Conservation (phyloP, 2,329 filamentous ascomycete species). For the Aspergillus bombycis region DNA sequence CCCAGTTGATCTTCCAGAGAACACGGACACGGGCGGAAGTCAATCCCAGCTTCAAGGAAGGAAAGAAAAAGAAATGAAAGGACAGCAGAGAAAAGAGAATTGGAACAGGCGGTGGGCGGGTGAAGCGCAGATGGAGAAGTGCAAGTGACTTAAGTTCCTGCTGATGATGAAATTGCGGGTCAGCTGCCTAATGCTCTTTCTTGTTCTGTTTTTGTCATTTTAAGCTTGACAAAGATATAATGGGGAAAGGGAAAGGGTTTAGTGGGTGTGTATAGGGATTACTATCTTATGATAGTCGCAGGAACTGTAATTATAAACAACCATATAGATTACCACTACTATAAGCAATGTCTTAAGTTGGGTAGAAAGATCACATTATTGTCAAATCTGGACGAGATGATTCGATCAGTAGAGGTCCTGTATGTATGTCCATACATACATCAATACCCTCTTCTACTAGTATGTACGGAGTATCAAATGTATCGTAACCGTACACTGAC, state of each 20-base stretch:
- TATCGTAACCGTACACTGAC: not conserved
- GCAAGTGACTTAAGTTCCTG: slow-evolving; percentile 7
- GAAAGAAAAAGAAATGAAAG: not conserved
- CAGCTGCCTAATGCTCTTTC: slow-evolving; percentile 4
- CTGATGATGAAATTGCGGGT: slow-evolving; percentile 6
- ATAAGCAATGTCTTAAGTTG: not conserved
- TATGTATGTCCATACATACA: not conserved
- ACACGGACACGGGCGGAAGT: not conserved
- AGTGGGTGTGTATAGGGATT: not conserved
- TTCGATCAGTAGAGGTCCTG: not conserved
- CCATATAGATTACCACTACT: not conserved
- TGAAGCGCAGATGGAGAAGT: not conserved
- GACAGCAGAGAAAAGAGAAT: slow-evolving; percentile 7
- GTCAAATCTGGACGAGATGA: not conserved
- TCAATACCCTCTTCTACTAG: not conserved
- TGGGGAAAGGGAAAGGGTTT: not conserved
- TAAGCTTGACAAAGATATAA: not conserved
- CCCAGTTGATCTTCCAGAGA: not conserved
- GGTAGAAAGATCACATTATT: not conserved
- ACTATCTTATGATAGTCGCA: not conserved
- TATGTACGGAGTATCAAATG: too few relatives aligned
- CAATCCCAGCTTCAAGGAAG: not conserved
- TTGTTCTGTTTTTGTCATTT: not conserved
- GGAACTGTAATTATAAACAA: not conserved
- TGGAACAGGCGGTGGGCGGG: slow-evolving; percentile 17